A percentile compares a stretch with the other conserved stretches of the same genome.
phyloP scores from a whole-genome alignment of 495 filamentous ascomycete species.

The Trichocladium antarcticum region DNA sequence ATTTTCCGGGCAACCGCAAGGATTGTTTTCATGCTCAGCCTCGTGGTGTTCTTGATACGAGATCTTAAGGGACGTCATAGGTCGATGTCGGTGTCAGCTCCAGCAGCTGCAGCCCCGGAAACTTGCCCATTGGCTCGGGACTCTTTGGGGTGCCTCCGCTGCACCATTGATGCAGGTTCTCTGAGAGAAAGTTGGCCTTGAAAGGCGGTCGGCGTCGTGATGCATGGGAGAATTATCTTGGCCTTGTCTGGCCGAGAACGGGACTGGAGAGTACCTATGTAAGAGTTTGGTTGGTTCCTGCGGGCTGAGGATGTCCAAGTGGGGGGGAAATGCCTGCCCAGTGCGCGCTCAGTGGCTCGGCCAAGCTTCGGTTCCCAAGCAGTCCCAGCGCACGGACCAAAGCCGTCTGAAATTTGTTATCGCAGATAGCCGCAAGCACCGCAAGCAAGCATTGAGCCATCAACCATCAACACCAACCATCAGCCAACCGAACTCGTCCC shows the following conservation, averaged over 20 bases:
- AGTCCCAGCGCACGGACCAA: constrained; percentile 11
- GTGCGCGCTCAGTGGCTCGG: too few species aligned
- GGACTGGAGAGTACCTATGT: too few species aligned
- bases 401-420: constrained; percentile 5
- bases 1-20: too few species aligned
- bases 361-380: neutral
- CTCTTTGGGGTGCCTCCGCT: neutral
- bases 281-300: too few species aligned
- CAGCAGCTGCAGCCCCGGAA: neutral
- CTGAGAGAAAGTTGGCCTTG: too few species aligned
- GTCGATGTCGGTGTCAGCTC: neutral
- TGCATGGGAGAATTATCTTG: too few species aligned
- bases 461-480: neutral
- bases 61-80: constrained; percentile 13
- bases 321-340: too few species aligned
- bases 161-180: too few species aligned
- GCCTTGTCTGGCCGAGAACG: too few species aligned
- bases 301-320: too few species aligned
- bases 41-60: constrained; percentile 12
- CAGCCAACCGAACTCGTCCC: neutral
- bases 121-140: neutral
- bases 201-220: too few species aligned
- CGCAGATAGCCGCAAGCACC: constrained; percentile 4
- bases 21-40: constrained; percentile 14
- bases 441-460: too few species aligned